These are phyloP conservation scores for Melampsora americana DNA, from an alignment of 1,284 basidiomycete genomes.

Conservation along the genomic window DNA sequence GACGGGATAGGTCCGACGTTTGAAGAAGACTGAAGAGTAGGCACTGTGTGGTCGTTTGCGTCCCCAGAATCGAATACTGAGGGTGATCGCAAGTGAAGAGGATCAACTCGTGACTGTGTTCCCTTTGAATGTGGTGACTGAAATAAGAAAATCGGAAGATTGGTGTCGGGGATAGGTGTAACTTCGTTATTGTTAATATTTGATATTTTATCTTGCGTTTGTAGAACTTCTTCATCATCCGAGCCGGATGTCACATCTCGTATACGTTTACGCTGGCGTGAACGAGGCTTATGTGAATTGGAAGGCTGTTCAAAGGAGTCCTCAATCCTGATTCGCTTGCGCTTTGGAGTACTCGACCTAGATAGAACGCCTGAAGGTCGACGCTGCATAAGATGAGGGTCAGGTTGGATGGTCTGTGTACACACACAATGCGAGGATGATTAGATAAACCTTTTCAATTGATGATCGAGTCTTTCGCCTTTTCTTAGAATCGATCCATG, in stretches of 20 bases:
- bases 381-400: not conserved
- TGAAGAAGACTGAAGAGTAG: no score
- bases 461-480: slow-evolving; percentile 8
- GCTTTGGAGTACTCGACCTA: not conserved
- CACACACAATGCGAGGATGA: not conserved
- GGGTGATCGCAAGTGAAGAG: not conserved
- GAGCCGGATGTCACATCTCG: not conserved
- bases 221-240: no score
- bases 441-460: not conserved
- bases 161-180: no score
- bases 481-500: slow-evolving; percentile 20
- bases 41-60: no score
- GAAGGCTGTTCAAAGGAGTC: not conserved
- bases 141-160: not conserved
- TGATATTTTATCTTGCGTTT: no score
- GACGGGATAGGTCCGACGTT: no score
- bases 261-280: not conserved
- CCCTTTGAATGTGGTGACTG: not conserved
- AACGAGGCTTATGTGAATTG: not conserved
- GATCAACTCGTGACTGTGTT: not conserved
- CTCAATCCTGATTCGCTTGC: not conserved
- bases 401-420: not conserved
- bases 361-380: not conserved
- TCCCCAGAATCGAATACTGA: no score
- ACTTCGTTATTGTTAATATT: no score